Evolutionary conservation across 2,329 filamentous ascomycete species (phyloP), one percentile per base, ranked within the genome.

Genomic region (Colletotrichum aenigma): DNA sequence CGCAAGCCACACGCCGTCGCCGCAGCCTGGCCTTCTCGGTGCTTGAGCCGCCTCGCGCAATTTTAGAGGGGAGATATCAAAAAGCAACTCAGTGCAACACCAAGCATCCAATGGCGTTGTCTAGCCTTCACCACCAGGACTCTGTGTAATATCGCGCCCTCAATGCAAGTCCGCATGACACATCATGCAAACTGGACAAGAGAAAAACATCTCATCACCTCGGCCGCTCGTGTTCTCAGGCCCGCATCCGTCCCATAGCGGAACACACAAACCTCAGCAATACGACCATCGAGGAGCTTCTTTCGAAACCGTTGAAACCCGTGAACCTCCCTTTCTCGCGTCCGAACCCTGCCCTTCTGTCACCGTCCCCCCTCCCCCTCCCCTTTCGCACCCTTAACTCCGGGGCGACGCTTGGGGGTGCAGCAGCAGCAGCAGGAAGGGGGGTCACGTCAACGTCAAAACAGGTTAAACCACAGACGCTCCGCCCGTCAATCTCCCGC

Each of bases 221-320:
- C 55, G 55, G 13, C 55, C 55, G 26, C n/a, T 48, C 43, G 43
- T 48, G 43, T 48, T 48, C 43, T 48, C 43, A 21, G 43, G 43
- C 43, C 43, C 43, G 38, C 38, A 48, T 58, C 55, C 55, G 21
- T 58, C 26, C 55, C 21, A 28, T 58, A 13, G 21, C 26, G 28
- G n/a, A 15, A 30, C 30, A 8, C 18, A 3, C 43, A n/a, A n/a
- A 6, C n/a, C 21, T 64, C 61, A 24, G 24, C 28, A 65, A 65
- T 74, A 65, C 64, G 26, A 69, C 70, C 34, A 68, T 73, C 43
- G 56, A 76, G 70, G 70, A 55, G 43, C 48, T 38, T 76, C 56
- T 66, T 43, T 65, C 74, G 74, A 76, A 76, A 73, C 74, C 70
- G 70, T 76, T 73, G 70, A 69, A 76, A 69, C 70, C 66, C 56